Base-by-base conservation (phyloP, 1,139 yeast species). In the Entelexis paramagnoliae region DNA sequence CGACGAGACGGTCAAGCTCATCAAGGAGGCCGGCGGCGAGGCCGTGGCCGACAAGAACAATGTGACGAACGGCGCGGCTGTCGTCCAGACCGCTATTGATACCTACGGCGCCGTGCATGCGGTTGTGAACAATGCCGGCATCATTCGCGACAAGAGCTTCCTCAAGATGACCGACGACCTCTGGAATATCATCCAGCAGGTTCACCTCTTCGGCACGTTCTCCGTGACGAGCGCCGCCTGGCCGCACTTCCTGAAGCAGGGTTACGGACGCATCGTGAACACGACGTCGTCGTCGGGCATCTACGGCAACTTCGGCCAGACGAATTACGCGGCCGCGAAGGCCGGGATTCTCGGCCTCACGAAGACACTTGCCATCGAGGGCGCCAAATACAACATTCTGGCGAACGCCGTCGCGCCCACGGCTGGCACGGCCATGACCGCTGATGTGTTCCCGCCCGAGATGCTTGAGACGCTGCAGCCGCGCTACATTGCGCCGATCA, bases 391-490 rank as follows among this genome's bases (percentile, higher is more conserved):
- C 64, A 81, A 83, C 65, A 86, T 91, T 62, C 75, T 75, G 64
- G 91, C 81, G 55, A 86, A 89, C 66, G 76, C 80, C 48, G 83
- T 88, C 67, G 97, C 97, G 46, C 98, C 98, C 55, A 96, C 89
- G 67, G 97, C 97, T 43, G 96, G 89, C 66, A 89, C 98, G 49
- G 91, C 94, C 58, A 91, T 91, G 98, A 91, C 97, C 33, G 77
- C 79, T 65, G 83, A 95, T 10, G 79, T 91, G 51, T 86, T 89
- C 72, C 77, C 80, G 51, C 83, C 82, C 56, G 97, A 89, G 68
- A 71, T 77, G 72, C 73, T 76, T 59, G 86, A 86, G 69, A 79
- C 82, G 64, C 87, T 83, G 71, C 88, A 86, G 63, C 91, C 97
- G 17, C 80, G 82, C 56, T 87, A 80, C 66, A 96, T 91, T 53